Base-by-base conservation (phyloP, 805 yeast species). In the Metschnikowia colocasiae region DNA sequence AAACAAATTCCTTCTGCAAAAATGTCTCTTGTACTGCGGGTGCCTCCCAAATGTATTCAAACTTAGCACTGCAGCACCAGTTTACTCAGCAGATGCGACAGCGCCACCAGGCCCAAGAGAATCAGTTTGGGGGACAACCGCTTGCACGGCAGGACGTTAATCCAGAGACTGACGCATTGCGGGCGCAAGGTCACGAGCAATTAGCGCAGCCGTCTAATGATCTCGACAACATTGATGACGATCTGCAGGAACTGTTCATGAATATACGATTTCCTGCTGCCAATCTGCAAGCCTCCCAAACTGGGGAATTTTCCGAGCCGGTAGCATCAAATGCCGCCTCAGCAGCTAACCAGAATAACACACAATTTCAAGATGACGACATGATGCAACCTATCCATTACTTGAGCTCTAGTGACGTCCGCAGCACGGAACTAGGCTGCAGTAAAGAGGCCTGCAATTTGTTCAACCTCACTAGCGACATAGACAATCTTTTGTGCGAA, bases 1-100 rank as follows among this genome's bases (percentile, higher is more conserved):
- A 71, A 48, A 58, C 70, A 33, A 66, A 68, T 15, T 70, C 69
- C 48, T 56, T 62, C 16, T 46, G 53, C 6, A 31, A 8, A 22
- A 23, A 18, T 20, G 27, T 31, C 12, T 22, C 37, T 15, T 40
- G 22, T 13, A 3, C 22, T 25, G 37, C 12, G 30, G 27, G 36
- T 23, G 16, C 36, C 22, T 35, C 47, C 4, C 39, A 39, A 25
- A 40, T 40, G 29, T 48, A 47, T 22, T 30, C 51, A 27, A 41
- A 39, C 40, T 26, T 32, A 39, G 42, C 26, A 26, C 32, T 31
- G 18, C 43, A 40, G 20, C 36, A 29, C 20, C 43, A 40, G 30
- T 10, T 22, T 10, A 31, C 43, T 9, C 29, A 40, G 26, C 43
- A 40, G 43, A 18, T 27, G 32, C 42, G 25, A 27, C 48, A 16